A percentile compares a stretch with the other conserved stretches of the same genome.
Evolutionary conservation across 345 rosid species (phyloP).

Genomic region (Eucalyptus erythrocorys): DNA sequence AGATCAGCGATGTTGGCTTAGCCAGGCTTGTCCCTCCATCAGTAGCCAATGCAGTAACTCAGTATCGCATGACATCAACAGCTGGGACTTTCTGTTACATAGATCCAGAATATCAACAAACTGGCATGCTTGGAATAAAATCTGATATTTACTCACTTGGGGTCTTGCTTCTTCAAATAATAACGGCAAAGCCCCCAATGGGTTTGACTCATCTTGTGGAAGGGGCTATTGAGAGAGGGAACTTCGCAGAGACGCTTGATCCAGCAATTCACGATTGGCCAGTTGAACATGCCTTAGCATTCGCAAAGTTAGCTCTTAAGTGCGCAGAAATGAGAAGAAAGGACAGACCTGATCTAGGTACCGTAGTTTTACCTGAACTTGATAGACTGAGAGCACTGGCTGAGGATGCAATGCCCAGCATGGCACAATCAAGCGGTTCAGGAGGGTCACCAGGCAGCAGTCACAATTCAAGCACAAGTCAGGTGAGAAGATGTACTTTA

Average conservation of each 20-base stretch:
- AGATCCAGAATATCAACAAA: constrained; percentile 92
- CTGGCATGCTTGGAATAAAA: constrained; percentile 78
- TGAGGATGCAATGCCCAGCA: constrained; percentile 29
- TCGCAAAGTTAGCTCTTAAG: constrained; percentile 51
- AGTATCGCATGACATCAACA: constrained; percentile 77
- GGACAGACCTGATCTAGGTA: constrained; percentile 85
- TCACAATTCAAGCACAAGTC: constrained; percentile 11
- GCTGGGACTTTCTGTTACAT: constrained; percentile 96
- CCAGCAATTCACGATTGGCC: constrained; percentile 70
- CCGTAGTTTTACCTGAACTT: constrained; percentile 55
- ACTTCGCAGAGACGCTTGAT: constrained; percentile 39
- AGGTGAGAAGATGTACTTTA: constrained; percentile 11
- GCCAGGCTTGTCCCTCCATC: constrained; percentile 97
- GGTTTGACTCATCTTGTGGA: constrained; percentile 66
- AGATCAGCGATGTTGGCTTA: constrained; percentile 85
- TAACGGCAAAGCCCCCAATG: constrained; percentile 88
- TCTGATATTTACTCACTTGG: constrained; percentile 87
- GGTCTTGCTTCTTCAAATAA: constrained; percentile 63
- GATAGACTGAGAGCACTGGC: constrained; percentile 53
- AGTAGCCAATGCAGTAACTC: constrained; percentile 47
- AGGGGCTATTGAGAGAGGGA: constrained; percentile 48
- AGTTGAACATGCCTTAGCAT: constrained; percentile 36
- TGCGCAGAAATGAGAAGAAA: constrained; percentile 73
- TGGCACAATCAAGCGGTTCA: constrained; percentile 1
- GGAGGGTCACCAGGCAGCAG: constrained; percentile 7